phyloP scores from a whole-genome alignment of 2,329 filamentous ascomycete genomes.

The Furcasterigmium furcatum region DNA sequence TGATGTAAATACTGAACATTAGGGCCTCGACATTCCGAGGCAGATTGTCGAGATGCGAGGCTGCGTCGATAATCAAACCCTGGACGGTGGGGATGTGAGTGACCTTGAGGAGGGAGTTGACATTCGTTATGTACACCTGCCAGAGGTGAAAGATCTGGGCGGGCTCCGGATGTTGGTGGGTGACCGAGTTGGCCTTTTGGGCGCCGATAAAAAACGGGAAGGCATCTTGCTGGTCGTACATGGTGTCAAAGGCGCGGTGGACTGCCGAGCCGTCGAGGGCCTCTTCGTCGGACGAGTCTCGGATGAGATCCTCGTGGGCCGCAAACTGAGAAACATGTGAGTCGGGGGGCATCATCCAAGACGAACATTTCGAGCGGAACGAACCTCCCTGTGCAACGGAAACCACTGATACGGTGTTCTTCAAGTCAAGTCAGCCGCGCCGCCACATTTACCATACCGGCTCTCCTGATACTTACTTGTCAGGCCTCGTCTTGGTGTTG shows the following conservation, averaged over 20 bases:
- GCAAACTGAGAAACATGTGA: conserved; percentile 39
- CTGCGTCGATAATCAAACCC: conserved; percentile 60
- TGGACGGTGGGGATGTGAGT: conserved; percentile 66
- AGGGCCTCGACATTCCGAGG: conserved; percentile 59
- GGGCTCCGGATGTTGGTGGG: conserved; percentile 47
- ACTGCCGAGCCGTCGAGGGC: conserved; percentile 50
- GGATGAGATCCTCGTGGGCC: conserved; percentile 41
- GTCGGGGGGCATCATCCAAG: conserved; percentile 3
- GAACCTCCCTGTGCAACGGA: conserved; percentile 49
- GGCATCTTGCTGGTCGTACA: conserved; percentile 53
- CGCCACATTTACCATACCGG: too few relatives aligned
- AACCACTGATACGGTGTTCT: conserved; percentile 42
- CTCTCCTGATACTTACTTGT: conserved; percentile 22
- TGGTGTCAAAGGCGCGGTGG: conserved; percentile 55
- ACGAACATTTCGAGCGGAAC: neutral
- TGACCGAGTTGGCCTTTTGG: conserved; percentile 32
- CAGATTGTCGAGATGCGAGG: conserved; percentile 50
- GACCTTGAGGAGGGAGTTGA: conserved; percentile 66
- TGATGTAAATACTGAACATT: conserved; percentile 64
- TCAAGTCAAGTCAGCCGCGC: conserved; percentile 12
- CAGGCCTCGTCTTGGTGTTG: conserved; percentile 1
- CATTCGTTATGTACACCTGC: conserved; percentile 68
- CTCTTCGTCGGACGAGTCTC: conserved; percentile 58
- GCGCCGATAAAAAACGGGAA: conserved; percentile 56
- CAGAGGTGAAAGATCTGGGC: conserved; percentile 63